phyloP scores from a whole-genome alignment of 345 rosid species.

The Syzygium aqueum region DNA sequence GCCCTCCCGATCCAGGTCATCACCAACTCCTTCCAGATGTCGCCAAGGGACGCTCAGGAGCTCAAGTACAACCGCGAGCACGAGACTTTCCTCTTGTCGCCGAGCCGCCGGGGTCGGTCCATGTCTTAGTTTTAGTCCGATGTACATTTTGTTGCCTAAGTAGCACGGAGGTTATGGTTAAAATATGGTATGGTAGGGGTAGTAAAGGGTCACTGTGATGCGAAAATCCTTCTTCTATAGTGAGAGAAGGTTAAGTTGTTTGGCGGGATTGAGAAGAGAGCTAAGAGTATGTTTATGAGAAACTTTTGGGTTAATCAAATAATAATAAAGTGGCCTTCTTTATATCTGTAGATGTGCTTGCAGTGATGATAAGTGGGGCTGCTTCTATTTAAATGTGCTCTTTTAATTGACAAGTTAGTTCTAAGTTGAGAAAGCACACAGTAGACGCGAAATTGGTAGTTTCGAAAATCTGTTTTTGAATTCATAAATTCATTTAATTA shows the following conservation, averaged over 20 bases:
- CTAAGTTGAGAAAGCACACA: neutral
- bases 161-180: neutral
- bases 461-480: neutral
- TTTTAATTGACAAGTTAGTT: neutral
- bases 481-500: no score
- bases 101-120: neutral
- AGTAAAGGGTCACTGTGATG: neutral
- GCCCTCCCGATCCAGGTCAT: constrained; percentile 24
- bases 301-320: neutral
- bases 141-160: neutral
- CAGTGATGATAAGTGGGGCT: neutral
- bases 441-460: neutral
- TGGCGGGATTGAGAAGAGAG: neutral
- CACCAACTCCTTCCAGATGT: constrained; percentile 17
- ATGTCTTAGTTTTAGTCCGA: neutral
- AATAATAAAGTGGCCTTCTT: neutral
- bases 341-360: neutral
- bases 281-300: neutral
- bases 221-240: neutral
- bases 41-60: constrained; percentile 13
- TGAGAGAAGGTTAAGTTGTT: neutral
- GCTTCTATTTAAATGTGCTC: neutral
- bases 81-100: constrained; percentile 17
- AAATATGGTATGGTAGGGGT: neutral
- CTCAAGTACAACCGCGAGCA: constrained; percentile 22